These are phyloP conservation scores for Monocercomonoides exilis DNA, from an alignment of 78 protist genomes.

Conservation along the genomic window DNA sequence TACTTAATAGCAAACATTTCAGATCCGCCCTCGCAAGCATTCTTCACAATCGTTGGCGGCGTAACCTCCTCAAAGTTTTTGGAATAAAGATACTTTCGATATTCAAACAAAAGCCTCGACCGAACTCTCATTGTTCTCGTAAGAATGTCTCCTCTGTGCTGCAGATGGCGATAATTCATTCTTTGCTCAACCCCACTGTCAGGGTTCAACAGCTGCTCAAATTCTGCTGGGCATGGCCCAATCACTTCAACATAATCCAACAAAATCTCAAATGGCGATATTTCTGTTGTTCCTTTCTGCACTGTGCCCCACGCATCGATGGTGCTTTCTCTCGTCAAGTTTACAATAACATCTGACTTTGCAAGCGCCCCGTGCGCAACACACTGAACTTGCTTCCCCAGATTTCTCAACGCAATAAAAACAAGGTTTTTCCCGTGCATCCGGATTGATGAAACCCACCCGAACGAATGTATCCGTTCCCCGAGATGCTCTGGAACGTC, in stretches of 20 bases:
- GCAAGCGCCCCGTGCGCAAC: constrained; percentile 25
- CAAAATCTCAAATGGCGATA: too few species aligned
- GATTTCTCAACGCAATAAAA: constrained; percentile 29
- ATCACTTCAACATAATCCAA: background rate
- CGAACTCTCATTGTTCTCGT: background rate
- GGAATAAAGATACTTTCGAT: background rate
- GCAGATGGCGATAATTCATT: background rate
- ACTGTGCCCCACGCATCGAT: background rate
- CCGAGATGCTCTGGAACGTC: background rate
- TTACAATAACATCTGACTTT: background rate
- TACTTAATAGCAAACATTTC: constrained; percentile 69
- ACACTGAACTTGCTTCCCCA: constrained; percentile 18
- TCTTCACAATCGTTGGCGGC: constrained; percentile 92
- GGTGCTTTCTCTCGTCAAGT: background rate
- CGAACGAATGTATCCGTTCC: constrained; percentile 9
- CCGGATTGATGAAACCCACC: constrained; percentile 30
- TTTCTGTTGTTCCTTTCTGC: background rate
- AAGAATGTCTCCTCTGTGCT: background rate
- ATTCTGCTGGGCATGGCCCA: background rate
- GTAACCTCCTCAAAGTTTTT: constrained; percentile 64
- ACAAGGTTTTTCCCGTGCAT: background rate
- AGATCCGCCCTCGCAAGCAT: constrained; percentile 83
- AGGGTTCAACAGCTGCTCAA: background rate
- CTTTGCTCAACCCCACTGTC: background rate
- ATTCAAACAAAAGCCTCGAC: background rate